phyloP scores from a whole-genome alignment of 2,329 filamentous ascomycete species.

The Botryotinia calthae region DNA sequence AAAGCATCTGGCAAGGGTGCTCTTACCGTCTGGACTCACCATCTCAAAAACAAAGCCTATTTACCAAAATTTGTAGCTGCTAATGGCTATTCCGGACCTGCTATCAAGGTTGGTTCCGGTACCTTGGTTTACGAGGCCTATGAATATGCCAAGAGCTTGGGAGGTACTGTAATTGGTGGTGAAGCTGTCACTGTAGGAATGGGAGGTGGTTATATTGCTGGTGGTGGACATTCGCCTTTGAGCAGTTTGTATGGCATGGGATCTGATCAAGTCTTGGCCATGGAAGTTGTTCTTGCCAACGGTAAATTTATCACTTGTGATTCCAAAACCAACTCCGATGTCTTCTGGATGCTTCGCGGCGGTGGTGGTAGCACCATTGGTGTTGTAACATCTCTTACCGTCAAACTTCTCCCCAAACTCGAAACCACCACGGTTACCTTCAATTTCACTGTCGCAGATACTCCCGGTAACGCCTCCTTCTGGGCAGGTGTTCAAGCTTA shows the following conservation, averaged over 20 bases:
- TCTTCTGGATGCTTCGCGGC: conserved; percentile 34
- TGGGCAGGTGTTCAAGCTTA: conserved; percentile 53
- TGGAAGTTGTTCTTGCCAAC: conserved; percentile 30
- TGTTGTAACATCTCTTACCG: conserved; percentile 56
- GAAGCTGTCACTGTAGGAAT: conserved; percentile 41
- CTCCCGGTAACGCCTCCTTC: conserved; percentile 46
- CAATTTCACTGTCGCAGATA: conserved; percentile 48
- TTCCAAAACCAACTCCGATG: conserved; percentile 26
- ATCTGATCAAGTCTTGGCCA: conserved; percentile 49
- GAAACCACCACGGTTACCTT: conserved; percentile 43
- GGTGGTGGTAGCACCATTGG: conserved; percentile 50
- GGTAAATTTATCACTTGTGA: conserved; percentile 30
- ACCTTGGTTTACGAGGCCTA: conserved; percentile 47
- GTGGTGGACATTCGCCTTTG: conserved; percentile 59
- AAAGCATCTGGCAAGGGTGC: conserved; percentile 48
- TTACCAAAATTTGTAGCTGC: conserved; percentile 37
- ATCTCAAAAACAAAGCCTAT: conserved; percentile 44
- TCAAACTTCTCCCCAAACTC: conserved; percentile 48
- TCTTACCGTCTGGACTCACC: conserved; percentile 50
- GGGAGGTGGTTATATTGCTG: conserved; percentile 53
- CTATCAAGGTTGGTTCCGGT: conserved; percentile 42
- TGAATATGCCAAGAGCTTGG: conserved; percentile 43
- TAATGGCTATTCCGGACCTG: conserved; percentile 39
- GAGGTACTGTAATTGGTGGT: conserved; percentile 50
- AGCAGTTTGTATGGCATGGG: conserved; percentile 54